Percentiles rank a stretch among this genome's conserved stretches.
These are phyloP conservation scores for Trifolium pratense DNA, from an alignment of 306 rosid species.

Conservation along the genomic window DNA sequence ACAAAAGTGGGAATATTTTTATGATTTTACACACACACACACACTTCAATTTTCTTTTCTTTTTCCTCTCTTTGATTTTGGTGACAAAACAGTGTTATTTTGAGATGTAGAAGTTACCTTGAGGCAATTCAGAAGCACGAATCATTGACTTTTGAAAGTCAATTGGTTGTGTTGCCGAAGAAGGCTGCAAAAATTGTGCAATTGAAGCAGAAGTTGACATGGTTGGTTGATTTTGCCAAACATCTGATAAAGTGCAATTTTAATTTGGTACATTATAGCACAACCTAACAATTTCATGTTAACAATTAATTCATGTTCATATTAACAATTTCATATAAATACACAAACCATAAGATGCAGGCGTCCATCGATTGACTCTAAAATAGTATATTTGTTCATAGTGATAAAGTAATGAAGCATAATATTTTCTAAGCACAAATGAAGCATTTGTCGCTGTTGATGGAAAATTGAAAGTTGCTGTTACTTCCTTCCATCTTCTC, in stretches of 20 bases:
- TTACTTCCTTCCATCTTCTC: constrained; percentile 85
- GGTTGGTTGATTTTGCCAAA: neutral
- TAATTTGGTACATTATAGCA: neutral
- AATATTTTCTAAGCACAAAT: constrained; percentile 81
- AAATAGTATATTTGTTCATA: constrained; percentile 77
- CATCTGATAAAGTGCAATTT: neutral
- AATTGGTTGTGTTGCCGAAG: neutral
- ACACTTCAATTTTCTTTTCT: no score
- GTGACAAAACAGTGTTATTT: neutral
- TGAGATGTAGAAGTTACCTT: constrained; percentile 51
- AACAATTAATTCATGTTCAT: neutral
- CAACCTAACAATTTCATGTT: neutral
- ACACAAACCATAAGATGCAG: constrained; percentile 17
- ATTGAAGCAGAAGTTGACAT: constrained; percentile 7
- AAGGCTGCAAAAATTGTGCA: constrained; percentile 2
- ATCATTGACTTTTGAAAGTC: constrained; percentile 19
- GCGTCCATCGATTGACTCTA: constrained; percentile 55
- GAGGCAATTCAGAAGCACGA: constrained; percentile 45
- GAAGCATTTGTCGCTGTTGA: constrained; percentile 96
- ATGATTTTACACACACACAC: no score
- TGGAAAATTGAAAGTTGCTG: constrained; percentile 77
- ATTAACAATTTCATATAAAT: neutral
- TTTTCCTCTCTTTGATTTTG: no score
- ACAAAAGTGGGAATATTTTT: no score
- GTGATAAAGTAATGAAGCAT: constrained; percentile 69